Base-by-base conservation (phyloP, 345 rosid species). In the Dipteronia dyeriana region DNA sequence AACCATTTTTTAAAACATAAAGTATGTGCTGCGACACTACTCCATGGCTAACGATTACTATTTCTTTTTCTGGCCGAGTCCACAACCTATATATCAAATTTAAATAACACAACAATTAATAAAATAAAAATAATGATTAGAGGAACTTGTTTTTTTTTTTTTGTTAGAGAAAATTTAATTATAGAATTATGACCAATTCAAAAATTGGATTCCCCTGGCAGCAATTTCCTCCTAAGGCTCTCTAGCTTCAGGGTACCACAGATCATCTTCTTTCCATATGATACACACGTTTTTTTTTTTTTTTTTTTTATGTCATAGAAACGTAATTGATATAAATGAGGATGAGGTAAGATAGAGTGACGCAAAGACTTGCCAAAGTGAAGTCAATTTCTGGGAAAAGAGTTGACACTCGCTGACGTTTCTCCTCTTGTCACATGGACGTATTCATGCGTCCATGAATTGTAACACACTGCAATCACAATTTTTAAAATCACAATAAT, bases 221-320 rank as follows among this genome's bases (percentile, higher is more conserved):
- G 84, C 86, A 76, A 93, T 81, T 6, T 88, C 90, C 68, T 90
- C 91, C 9, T 78, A 6, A 9, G 75, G 68, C 83, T 95, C 98
- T 71, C 87, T 79, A 22, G 31, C 84, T 71, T 83, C 79, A 5
- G 85, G 80, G 17, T 67, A 79, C 98, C 98, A 89, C 79, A 80
- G 60, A 59, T 47, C 26, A 60, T 95, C 98, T 7, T 90, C 95
- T 26, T 80, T 91, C 95, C 57, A 93, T 90, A 97, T 93, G 26
- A 65, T 66, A 16, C 61, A 16, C 60, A 51, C 16, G n/a, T n/a
- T n/a, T n/a, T n/a, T n/a, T n/a, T n/a, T n/a, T n/a, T n/a, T n/a
- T n/a, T n/a, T n/a, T n/a, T n/a, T n/a, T n/a, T n/a, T n/a, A n/a
- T n/a, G 6, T 34, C 38, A 4, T 34, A 34, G 38, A 34, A 34